These are phyloP conservation scores for Lentinula sp. DNA, from an alignment of 768 basidiomycete genomes.

Conservation along the genomic window DNA sequence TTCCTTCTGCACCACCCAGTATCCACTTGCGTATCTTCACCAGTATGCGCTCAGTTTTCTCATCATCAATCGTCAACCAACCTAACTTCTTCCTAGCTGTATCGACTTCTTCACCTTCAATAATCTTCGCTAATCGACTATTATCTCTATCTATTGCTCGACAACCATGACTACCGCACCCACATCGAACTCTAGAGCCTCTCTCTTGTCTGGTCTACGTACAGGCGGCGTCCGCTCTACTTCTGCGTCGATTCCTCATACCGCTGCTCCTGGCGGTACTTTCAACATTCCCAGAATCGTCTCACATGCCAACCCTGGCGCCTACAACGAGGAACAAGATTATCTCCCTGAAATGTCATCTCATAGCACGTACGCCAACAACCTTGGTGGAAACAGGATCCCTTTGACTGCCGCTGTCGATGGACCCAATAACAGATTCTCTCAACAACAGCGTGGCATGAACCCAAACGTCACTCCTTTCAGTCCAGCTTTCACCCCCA, in stretches of 20 bases:
- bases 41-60: constrained; percentile 6
- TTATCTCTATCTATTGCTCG: constrained; percentile 11
- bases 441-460: constrained; percentile 55
- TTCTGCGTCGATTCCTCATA: constrained; percentile 57
- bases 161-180: constrained; percentile 38
- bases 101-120: constrained; percentile 23
- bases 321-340: constrained; percentile 52
- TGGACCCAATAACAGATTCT: constrained; percentile 58
- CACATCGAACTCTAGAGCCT: constrained; percentile 58
- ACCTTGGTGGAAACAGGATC: constrained; percentile 28
- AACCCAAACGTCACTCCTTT: constrained; percentile 53
- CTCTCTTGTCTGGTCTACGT: constrained; percentile 83
- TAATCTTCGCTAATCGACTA: constrained; percentile 18
- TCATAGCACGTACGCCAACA: constrained; percentile 45
- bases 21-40: constrained; percentile 11
- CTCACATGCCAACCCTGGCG: constrained; percentile 32
- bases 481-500: constrained; percentile 40
- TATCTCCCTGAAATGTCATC: constrained; percentile 52
- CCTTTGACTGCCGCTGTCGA: constrained; percentile 74
- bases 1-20: constrained; percentile 19
- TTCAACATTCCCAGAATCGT: constrained; percentile 62
- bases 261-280: constrained; percentile 54
- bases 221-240: constrained; percentile 86
- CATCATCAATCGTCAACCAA: constrained; percentile 8
- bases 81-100: constrained; percentile 19